Evolutionary conservation across 208 protist genomes (phyloP).

Genomic region (Trypanosoma boissoni): DNA sequence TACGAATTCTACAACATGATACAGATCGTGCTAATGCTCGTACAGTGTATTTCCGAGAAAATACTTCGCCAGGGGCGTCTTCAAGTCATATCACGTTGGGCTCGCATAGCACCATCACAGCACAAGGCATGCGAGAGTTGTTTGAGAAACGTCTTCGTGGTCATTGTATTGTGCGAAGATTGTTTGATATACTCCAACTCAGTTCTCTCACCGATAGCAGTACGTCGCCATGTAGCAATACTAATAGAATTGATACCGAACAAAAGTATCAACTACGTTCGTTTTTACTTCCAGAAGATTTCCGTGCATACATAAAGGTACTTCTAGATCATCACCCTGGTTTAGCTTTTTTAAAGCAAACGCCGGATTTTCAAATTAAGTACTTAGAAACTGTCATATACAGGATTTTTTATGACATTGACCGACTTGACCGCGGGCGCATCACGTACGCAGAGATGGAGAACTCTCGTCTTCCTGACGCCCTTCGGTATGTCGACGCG

Average conservation of each 20-base stretch:
- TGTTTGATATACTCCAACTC: slow-evolving; percentile 81
- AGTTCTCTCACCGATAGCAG: slow-evolving; percentile 30
- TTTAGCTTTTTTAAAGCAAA: slow-evolving; percentile 90
- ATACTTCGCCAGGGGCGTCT: not conserved
- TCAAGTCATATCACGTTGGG: not conserved
- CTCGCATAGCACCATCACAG: slow-evolving; percentile 33
- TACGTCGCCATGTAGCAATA: slow-evolving; percentile 7
- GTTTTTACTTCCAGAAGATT: slow-evolving; percentile 72
- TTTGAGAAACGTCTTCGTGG: slow-evolving; percentile 67
- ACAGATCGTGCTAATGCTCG: slow-evolving; percentile 4
- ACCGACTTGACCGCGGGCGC: slow-evolving; percentile 70
- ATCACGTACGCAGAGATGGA: slow-evolving; percentile 84
- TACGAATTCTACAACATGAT: slow-evolving; percentile 53
- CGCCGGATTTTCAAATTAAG: slow-evolving; percentile 93
- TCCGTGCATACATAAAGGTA: slow-evolving; percentile 65
- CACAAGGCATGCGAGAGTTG: slow-evolving; percentile 69
- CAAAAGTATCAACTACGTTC: slow-evolving; percentile 21
- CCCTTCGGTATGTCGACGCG: slow-evolving; percentile 78
- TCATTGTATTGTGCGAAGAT: slow-evolving; percentile 63
- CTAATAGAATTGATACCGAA: slow-evolving; percentile 2
- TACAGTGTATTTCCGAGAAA: not conserved
- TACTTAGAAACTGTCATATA: slow-evolving; percentile 95
- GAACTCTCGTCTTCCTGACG: slow-evolving; percentile 69
- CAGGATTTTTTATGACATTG: slow-evolving; percentile 95
- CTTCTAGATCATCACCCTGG: slow-evolving; percentile 91